phyloP scores from a whole-genome alignment of 371 early-diverging fungal species.

The Mucor racemosus region DNA sequence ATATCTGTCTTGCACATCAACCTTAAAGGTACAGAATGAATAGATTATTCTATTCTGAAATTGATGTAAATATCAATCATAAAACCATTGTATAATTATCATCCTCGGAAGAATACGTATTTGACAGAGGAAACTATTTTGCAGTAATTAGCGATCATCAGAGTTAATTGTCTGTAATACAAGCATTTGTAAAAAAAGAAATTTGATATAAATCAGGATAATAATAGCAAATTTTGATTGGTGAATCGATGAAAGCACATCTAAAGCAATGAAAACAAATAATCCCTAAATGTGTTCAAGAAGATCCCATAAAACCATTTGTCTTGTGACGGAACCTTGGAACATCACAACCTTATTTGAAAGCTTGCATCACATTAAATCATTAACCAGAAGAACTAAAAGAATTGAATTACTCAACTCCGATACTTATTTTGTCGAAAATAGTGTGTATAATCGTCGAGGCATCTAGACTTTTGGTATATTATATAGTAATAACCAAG shows the following conservation, averaged over 20 bases:
- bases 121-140: background rate
- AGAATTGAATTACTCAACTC: background rate
- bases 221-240: background rate
- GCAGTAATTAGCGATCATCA: background rate
- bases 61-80: background rate
- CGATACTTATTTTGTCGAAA: background rate
- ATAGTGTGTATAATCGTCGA: background rate
- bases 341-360: background rate
- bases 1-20: no score
- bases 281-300: background rate
- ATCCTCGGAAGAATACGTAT: background rate
- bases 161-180: background rate
- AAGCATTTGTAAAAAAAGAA: background rate
- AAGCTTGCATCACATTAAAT: slow-evolving; percentile 8
- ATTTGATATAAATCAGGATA: background rate
- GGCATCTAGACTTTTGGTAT: background rate
- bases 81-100: no score
- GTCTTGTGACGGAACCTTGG: slow-evolving; percentile 2
- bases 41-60: background rate
- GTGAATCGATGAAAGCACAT: background rate
- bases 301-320: background rate
- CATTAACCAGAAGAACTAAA: slow-evolving; percentile 2
- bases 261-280: background rate
- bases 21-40: no score
- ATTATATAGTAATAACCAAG: no score